Evolutionary conservation across 164 flowering plant genomes (phyloP), one percentile per base, ranked within the genome.

Genomic region (Amborella trichopoda): DNA sequence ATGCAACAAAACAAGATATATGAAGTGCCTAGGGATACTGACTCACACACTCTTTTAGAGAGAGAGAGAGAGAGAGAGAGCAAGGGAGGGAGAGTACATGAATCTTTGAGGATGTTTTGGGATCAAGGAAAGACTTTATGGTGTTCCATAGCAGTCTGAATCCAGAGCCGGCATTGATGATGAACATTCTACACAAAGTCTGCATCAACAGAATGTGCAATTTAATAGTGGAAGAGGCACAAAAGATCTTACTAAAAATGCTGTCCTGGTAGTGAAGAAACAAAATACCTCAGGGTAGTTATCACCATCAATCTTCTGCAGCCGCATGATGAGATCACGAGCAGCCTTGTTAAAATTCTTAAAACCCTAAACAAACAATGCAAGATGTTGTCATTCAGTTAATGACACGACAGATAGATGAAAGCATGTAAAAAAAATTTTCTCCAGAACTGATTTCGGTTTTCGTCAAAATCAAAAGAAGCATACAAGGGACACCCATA

Each of bases 121-220:
- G 95, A 65, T 88, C 97, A 23, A 88, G 68, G 47, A 88, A 82
- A 48, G 72, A 49, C 68, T 79, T 88, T 16, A 88, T 81, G 6
- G 94, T 82, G 69, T 62, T 78, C 97, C 95, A 88, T 6, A 88
- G 59, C 39, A 88, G 70, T 68, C 84, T 71, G 69, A 88, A 88
- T 30, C 97, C 95, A 62, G 93, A 77, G 41, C 97, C 97, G 60
- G 97, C 97, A 78, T 88, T 88, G 72, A 88, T 76, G 59, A 88
- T 88, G 62, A 74, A 82, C 97, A 88, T 84, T 60, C 69, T 86
- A 58, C 57, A 62, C 20, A 88, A 82, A 18, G 96, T 84, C 96
- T 88, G 80, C 61, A 63, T 3, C 26, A 54, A 30, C 12, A 2
- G 5, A 24, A 5, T 26, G 24, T 40, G 25, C 43, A 49, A 13